Base-by-base conservation (phyloP, 2,329 filamentous ascomycete species). In the Aspergillus sp. region DNA sequence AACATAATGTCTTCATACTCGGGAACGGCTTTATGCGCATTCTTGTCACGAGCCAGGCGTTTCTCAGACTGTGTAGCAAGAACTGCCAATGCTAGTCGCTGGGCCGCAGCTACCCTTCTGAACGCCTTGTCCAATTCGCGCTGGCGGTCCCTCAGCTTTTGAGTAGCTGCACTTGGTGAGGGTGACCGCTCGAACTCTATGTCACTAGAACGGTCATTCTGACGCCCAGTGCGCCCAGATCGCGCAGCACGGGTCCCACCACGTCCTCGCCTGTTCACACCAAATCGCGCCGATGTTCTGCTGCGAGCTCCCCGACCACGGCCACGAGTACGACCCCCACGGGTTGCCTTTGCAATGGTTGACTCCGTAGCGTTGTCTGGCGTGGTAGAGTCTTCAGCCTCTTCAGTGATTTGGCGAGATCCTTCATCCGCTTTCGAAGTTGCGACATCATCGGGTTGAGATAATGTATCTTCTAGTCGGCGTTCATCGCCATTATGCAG, bases 41-140 rank as follows among this genome's bases (percentile, higher is more conserved):
- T 75, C 53, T 75, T 73, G 50, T 79, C 76, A 30, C 71, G 72
- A 24, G 72, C 66, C 41, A 79, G 64, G 45, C 68, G 72, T 54
- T 69, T 63, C 59, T 78, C 70, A 6, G 75, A 72, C 24, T 75
- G 72, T 13, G 67, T 69, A 4, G 76, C 75, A 49, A 79, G 59
- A 11, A 76, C 67, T 24, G 69, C 70, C 47, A 80, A 65, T 12
- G 77, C 73, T 30, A 77, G 61, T 50, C 71, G 66, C 57, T 80
- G 77, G 5, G 72, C 74, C 20, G 70, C 66, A 24, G 73, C 76
- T 12, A 80, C 70, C 50, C 69, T 72, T 57, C 73, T 76, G 60
- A 76, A 80, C 8, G 74, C 70, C 27, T 70, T 69, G 44, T 76
- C 74, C 39, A 80, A 58, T 58, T 79, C 75, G 15, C 72, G 71